phyloP scores from a whole-genome alignment of 306 rosid genomes.

The Parietaria judaica region DNA sequence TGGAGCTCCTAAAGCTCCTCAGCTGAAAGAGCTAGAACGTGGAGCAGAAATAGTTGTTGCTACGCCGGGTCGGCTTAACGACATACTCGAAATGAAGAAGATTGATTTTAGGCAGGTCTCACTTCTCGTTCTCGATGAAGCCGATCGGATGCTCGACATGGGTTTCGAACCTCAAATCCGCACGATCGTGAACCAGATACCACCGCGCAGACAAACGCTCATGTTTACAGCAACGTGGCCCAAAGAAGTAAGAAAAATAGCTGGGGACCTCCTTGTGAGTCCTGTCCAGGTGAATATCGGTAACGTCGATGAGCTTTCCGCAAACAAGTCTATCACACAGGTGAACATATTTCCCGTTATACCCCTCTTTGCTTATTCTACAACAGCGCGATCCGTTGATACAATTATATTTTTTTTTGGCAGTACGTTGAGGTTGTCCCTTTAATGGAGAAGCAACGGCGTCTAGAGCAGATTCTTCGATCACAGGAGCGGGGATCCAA shows the following conservation, averaged over 20 bases:
- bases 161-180: conserved; percentile 99
- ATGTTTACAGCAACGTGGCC: conserved; percentile 99
- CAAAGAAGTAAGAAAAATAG: conserved; percentile 97
- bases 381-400: not conserved
- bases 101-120: conserved; percentile 83
- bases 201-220: conserved; percentile 89
- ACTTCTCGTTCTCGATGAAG: conserved; percentile 98
- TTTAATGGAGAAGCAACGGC: conserved; percentile 96
- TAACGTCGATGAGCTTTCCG: conserved; percentile 87
- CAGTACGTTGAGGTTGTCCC: conserved; percentile 98
- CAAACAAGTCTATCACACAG: conserved; percentile 97
- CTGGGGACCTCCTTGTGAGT: conserved; percentile 83
- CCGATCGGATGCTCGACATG: conserved; percentile 99
- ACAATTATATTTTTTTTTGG: conserved; percentile 6
- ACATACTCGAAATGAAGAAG: conserved; percentile 91
- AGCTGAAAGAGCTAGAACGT: conserved; percentile 82
- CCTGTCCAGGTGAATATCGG: conserved; percentile 99
- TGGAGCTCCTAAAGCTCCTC: conserved; percentile 88
- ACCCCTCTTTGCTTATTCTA: not conserved
- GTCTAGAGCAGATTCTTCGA: conserved; percentile 93
- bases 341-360: conserved; percentile 23
- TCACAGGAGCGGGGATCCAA: conserved; percentile 89
- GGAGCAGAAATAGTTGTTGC: conserved; percentile 99
- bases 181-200: conserved; percentile 93
- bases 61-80: conserved; percentile 97